Base-by-base conservation (phyloP, 2,329 filamentous ascomycete species). In the Microascus cirrosus region DNA sequence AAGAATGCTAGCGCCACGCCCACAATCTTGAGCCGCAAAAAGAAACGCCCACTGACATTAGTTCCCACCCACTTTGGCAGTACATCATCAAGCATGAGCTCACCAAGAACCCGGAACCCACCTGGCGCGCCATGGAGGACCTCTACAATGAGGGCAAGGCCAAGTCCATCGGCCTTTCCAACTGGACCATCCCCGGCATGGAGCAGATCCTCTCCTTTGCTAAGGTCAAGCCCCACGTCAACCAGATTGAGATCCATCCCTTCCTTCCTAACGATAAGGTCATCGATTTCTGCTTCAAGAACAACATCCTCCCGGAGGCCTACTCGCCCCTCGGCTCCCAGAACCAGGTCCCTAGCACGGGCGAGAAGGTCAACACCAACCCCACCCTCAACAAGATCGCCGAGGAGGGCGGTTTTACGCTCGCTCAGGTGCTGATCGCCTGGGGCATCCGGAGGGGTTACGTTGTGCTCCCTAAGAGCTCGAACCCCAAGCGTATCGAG, bases 401-500 rank as follows among this genome's bases (percentile, higher is more conserved):
- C 36, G 74, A 79, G 60, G 71, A 75, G 39, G 69, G 80, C 25
- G 74, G 71, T 25, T 76, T 79, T 64, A 75, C 78, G 54, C 76
- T 78, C 2, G 79, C 78, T 1, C 75, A 79, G 60, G 65, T 83
- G 7, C 69, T 83, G 7, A 74, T 83, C 59, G 55, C 55, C 50
- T 88, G 85, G 84, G 85, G 83, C 58, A 69, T 87, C 50, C 77
- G 78, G 59, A 77, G 85, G 56, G 84, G 85, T 59, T 87, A 86
- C 67, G 77, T 81, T 45, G 85, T 87, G 45, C 74, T 89, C 60
- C 84, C 85, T 64, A 89, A 89, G 80, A 86, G 82, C 71, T 83
- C 82, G 54, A 87, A 82, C 22, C 82, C 82, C 10, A 77, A 74
- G 55, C 78, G 85, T 51, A 88, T 88, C 64, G 77, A 81, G 68